Conservation (phyloP, 2,329 filamentous ascomycete species). For the Penicillium palitans region DNA sequence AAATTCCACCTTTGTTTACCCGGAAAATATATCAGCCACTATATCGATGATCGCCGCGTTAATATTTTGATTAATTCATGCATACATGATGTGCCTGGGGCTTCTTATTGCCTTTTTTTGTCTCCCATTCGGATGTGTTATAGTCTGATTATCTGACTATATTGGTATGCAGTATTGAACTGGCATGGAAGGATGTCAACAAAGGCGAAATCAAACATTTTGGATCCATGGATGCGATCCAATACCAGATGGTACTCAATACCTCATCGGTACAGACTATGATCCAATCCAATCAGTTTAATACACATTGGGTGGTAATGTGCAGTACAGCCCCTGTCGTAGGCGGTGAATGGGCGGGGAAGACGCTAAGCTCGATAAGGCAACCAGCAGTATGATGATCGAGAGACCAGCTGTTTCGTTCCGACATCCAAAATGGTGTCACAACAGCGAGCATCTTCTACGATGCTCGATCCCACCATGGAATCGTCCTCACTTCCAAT, state of each 20-base stretch:
- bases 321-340: slow-evolving; percentile 17
- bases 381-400: slow-evolving; percentile 25
- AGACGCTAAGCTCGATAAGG: slow-evolving; percentile 29
- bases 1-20: slow-evolving; percentile 1
- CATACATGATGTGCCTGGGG: background rate
- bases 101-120: background rate
- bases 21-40: slow-evolving; percentile 11
- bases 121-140: background rate
- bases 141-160: background rate
- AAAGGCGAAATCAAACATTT: slow-evolving; percentile 6
- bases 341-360: slow-evolving; percentile 28
- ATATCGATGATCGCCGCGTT: background rate
- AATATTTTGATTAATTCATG: background rate
- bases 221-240: slow-evolving; percentile 6
- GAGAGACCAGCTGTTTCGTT: slow-evolving; percentile 32
- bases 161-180: background rate
- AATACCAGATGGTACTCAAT: slow-evolving; percentile 3
- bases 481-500: slow-evolving; percentile 60
- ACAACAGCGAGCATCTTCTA: slow-evolving; percentile 26
- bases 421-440: slow-evolving; percentile 22
- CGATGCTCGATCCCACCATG: slow-evolving; percentile 33
- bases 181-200: background rate
- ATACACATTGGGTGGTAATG: slow-evolving; percentile 9
- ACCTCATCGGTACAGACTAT: background rate
- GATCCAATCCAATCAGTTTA: background rate